phyloP scores from a whole-genome alignment of 2,329 filamentous ascomycete genomes.

The Aspergillus persii region DNA sequence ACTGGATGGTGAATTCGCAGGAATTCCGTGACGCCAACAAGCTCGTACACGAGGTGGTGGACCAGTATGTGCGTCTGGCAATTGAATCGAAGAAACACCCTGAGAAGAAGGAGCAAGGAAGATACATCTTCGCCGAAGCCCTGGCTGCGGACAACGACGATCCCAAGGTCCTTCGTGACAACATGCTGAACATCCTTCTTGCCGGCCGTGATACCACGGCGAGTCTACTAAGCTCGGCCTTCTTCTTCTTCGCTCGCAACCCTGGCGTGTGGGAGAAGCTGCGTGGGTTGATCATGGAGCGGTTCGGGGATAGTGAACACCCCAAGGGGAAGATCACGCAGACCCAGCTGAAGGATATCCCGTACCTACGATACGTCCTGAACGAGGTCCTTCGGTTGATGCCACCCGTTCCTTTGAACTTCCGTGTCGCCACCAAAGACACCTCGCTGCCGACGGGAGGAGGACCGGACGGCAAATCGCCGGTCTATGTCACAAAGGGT shows the following conservation, averaged over 20 bases:
- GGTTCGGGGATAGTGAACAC: slow-evolving; percentile 42
- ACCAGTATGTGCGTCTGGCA: slow-evolving; percentile 49
- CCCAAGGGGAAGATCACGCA: slow-evolving; percentile 43
- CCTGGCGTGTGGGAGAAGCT: slow-evolving; percentile 37
- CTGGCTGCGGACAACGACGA: slow-evolving; percentile 47
- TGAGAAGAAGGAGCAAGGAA: slow-evolving; percentile 28
- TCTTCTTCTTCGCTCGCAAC: slow-evolving; percentile 48
- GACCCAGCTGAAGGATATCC: slow-evolving; percentile 40
- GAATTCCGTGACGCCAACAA: slow-evolving; percentile 41
- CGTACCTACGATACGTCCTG: slow-evolving; percentile 40
- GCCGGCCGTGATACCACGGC: slow-evolving; percentile 56
- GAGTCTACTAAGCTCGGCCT: slow-evolving; percentile 43
- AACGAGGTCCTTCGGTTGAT: slow-evolving; percentile 46
- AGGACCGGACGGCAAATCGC: slow-evolving; percentile 57
- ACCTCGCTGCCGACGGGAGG: slow-evolving; percentile 53
- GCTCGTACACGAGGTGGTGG: slow-evolving; percentile 48
- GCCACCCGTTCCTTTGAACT: slow-evolving; percentile 47
- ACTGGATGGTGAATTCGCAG: slow-evolving; percentile 40
- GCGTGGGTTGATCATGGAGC: slow-evolving; percentile 33
- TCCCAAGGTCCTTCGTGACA: slow-evolving; percentile 46
- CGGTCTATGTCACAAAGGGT: slow-evolving; percentile 65
- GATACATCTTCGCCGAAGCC: slow-evolving; percentile 52
- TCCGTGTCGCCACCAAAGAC: slow-evolving; percentile 39
- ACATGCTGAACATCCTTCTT: slow-evolving; percentile 52
- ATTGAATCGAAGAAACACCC: slow-evolving; percentile 37